phyloP scores from a whole-genome alignment of 2,329 filamentous ascomycete species.

The Coleophoma eucalyptorum region DNA sequence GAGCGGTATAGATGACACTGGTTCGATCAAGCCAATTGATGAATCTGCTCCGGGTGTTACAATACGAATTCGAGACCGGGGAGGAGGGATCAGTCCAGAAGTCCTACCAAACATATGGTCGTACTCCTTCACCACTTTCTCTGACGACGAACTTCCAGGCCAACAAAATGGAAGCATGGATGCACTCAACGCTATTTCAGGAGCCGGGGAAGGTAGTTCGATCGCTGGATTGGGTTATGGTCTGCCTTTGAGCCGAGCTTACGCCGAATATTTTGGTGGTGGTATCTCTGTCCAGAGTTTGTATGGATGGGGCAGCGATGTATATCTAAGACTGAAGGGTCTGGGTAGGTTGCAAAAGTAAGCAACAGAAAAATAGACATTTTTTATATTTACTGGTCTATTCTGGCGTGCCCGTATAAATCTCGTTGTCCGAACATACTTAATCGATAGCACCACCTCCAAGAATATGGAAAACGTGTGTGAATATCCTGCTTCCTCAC shows the following conservation, averaged over 20 bases:
- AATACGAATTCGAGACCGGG: constrained; percentile 92
- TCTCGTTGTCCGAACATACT: too few relatives aligned
- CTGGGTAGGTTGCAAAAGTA: constrained; percentile 15
- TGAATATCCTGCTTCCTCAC: too few relatives aligned
- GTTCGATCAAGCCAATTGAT: constrained; percentile 51
- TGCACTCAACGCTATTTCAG: constrained; percentile 72
- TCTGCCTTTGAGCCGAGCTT: constrained; percentile 82
- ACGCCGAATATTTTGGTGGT: constrained; percentile 97
- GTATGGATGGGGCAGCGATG: constrained; percentile 80
- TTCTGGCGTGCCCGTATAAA: too few relatives aligned
- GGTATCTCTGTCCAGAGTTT: constrained; percentile 93
- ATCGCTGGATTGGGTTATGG: constrained; percentile 95
- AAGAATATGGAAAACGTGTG: too few relatives aligned
- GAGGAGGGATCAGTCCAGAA: constrained; percentile 84
- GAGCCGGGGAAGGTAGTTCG: constrained; percentile 70
- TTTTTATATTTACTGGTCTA: too few relatives aligned
- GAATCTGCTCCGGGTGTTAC: constrained; percentile 80
- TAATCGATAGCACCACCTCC: too few relatives aligned
- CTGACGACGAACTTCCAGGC: constrained; percentile 48
- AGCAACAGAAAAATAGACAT: too few relatives aligned
- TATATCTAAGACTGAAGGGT: constrained; percentile 54
- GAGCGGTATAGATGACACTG: constrained; percentile 5
- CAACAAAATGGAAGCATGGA: constrained; percentile 48
- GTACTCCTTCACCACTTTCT: constrained; percentile 96
- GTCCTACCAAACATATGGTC: constrained; percentile 89